phyloP scores from a whole-genome alignment of 2,329 filamentous ascomycete genomes.

The Penicillium expansum region DNA sequence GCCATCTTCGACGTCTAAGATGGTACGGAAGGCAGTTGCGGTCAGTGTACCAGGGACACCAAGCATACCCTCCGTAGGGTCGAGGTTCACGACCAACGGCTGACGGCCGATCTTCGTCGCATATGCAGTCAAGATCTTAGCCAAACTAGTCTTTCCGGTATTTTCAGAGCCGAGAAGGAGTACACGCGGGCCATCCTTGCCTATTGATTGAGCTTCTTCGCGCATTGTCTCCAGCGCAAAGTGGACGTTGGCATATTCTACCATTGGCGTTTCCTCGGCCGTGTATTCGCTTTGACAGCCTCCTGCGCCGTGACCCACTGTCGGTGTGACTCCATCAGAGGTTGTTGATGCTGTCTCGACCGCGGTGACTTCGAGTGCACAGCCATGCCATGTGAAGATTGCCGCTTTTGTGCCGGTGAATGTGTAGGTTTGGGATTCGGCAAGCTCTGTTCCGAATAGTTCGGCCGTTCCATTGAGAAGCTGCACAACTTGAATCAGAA shows the following conservation, averaged over 20 bases:
- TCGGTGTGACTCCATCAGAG: constrained; percentile 30
- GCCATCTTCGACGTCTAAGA: constrained; percentile 83
- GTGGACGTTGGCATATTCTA: constrained; percentile 79
- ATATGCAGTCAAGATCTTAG: constrained; percentile 74
- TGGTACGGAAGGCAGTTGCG: constrained; percentile 79
- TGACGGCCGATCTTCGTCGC: constrained; percentile 71
- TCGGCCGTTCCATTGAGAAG: constrained; percentile 81
- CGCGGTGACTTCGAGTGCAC: constrained; percentile 73
- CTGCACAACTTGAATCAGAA: constrained; percentile 37
- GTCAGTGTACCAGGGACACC: constrained; percentile 77
- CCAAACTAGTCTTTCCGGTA: constrained; percentile 78
- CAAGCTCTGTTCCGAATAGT: constrained; percentile 92
- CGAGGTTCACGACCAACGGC: constrained; percentile 79
- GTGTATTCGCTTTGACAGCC: constrained; percentile 66
- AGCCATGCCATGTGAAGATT: constrained; percentile 90
- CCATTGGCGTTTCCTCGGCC: constrained; percentile 77
- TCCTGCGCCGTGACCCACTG: constrained; percentile 47
- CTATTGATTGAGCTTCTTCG: constrained; percentile 53
- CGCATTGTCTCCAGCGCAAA: constrained; percentile 77
- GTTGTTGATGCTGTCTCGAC: constrained; percentile 47
- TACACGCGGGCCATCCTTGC: constrained; percentile 69
- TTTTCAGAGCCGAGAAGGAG: constrained; percentile 76
- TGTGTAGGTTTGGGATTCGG: constrained; percentile 72
- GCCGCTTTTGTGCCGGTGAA: constrained; percentile 82
- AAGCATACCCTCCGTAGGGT: constrained; percentile 76